These are phyloP conservation scores for Thalia dealbata DNA, from an alignment of 176 grass and related monocot species.

Conservation along the genomic window DNA sequence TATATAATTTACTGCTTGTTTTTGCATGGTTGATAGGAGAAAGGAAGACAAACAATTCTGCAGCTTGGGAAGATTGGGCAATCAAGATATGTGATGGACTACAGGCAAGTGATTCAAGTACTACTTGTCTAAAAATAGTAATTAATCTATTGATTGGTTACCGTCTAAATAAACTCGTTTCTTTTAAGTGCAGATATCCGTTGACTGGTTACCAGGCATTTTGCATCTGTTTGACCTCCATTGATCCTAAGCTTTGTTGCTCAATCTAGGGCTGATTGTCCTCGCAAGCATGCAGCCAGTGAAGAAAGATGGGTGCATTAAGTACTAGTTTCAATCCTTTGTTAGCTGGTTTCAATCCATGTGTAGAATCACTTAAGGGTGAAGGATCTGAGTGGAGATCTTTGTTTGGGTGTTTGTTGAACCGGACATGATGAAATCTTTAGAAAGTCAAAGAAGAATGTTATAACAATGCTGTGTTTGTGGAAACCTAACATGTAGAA, in stretches of 20 bases:
- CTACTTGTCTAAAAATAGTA: background rate
- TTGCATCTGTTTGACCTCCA: conserved; percentile 83
- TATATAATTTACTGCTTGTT: conserved; percentile 9
- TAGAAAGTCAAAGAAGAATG: too few species aligned
- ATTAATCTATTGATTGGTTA: background rate
- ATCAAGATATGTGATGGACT: conserved; percentile 83
- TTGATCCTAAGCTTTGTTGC: conserved; percentile 86
- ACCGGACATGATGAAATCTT: too few species aligned
- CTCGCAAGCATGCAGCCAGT: background rate
- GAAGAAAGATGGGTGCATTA: too few species aligned
- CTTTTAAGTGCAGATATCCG: conserved; percentile 46
- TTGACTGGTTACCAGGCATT: conserved; percentile 93
- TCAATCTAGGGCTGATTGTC: conserved; percentile 24
- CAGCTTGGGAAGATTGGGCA: conserved; percentile 71
- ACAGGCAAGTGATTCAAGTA: conserved; percentile 35
- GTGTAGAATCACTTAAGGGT: too few species aligned
- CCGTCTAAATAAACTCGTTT: background rate
- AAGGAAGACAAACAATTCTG: conserved; percentile 66
- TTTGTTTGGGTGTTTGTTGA: too few species aligned
- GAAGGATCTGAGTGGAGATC: too few species aligned
- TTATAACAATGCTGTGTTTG: too few species aligned
- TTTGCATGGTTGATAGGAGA: conserved; percentile 12
- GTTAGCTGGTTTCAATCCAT: too few species aligned
- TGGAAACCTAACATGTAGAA: too few species aligned
- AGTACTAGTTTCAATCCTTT: too few species aligned